A percentile compares a stretch with the other conserved stretches of the same genome.
Conservation (phyloP, 2,329 filamentous ascomycete species). For the Ophiocordyceps polyrhachis-furcata region DNA sequence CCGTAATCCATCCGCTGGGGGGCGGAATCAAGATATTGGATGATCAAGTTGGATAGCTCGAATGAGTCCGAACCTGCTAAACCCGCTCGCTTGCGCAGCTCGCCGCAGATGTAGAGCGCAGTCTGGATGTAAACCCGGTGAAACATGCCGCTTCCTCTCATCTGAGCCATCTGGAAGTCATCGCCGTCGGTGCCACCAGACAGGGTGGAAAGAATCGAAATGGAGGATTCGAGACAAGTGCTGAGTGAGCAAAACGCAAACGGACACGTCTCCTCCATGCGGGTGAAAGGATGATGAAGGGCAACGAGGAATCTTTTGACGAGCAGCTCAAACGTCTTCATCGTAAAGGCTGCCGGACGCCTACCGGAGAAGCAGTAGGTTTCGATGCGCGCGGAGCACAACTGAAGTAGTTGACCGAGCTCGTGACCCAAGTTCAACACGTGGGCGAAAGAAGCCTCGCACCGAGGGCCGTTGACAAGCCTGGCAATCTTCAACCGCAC, state of each 20-base stretch:
- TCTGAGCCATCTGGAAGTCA: background rate
- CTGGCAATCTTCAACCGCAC: background rate
- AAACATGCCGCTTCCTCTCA: background rate
- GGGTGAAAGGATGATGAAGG: background rate
- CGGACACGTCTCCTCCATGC: background rate
- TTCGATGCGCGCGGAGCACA: background rate
- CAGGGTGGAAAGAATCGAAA: background rate
- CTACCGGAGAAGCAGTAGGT: background rate
- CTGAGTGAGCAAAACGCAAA: background rate
- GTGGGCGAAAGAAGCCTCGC: background rate
- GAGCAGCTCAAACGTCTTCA: background rate
- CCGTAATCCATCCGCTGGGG: background rate
- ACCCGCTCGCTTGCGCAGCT: background rate
- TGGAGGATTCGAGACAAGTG: background rate
- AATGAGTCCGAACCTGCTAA: background rate
- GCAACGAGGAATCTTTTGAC: background rate
- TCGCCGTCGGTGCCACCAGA: background rate
- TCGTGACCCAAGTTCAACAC: background rate
- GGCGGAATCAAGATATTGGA: background rate
- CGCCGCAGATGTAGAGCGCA: background rate
- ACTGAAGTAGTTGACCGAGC: background rate
- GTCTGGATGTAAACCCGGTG: background rate
- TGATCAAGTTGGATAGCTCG: background rate
- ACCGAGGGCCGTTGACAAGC: background rate
- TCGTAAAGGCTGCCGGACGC: background rate